Percentiles rank a stretch among this genome's conserved stretches.
Conservation (phyloP, 176 grass and related monocot genomes). For the Pontederia paniculata region DNA sequence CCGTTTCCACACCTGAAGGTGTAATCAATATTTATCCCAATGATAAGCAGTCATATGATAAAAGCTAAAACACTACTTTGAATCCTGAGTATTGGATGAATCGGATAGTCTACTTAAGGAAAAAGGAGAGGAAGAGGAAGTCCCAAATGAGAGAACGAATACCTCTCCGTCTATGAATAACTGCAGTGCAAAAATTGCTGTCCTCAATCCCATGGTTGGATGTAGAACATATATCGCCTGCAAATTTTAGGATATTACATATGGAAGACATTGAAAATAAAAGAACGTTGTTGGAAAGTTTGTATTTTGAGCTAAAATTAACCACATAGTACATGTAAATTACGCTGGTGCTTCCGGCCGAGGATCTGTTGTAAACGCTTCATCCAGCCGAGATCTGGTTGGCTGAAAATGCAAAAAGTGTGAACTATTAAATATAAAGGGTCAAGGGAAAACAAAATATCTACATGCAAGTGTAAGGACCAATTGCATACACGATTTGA, state of each 20-base stretch:
- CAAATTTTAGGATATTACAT: background rate
- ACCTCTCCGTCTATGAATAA: conserved; percentile 87
- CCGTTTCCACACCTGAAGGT: conserved; percentile 77
- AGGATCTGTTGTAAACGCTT: conserved; percentile 83
- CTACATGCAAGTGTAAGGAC: too few relatives aligned
- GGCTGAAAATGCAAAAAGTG: conserved; percentile 23
- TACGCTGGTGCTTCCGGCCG: conserved; percentile 77
- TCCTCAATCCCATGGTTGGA: conserved; percentile 80
- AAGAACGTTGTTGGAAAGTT: background rate
- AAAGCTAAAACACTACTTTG: background rate
- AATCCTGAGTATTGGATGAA: background rate
- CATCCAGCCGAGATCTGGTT: conserved; percentile 91
- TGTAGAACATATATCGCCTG: conserved; percentile 91
- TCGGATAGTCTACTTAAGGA: background rate
- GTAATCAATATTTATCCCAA: background rate
- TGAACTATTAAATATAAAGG: too few relatives aligned
- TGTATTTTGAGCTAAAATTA: background rate
- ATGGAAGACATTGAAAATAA: too few relatives aligned
- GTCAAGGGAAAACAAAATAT: too few relatives aligned
- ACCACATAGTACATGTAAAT: conserved; percentile 52
- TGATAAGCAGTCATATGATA: background rate
- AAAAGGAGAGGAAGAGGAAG: conserved; percentile 9
- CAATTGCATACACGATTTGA: too few relatives aligned
- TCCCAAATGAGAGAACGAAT: background rate
- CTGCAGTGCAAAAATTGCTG: conserved; percentile 61